These are phyloP conservation scores for Beauveria sp. DNA, from an alignment of 2,329 filamentous ascomycete species.

Conservation along the genomic window DNA sequence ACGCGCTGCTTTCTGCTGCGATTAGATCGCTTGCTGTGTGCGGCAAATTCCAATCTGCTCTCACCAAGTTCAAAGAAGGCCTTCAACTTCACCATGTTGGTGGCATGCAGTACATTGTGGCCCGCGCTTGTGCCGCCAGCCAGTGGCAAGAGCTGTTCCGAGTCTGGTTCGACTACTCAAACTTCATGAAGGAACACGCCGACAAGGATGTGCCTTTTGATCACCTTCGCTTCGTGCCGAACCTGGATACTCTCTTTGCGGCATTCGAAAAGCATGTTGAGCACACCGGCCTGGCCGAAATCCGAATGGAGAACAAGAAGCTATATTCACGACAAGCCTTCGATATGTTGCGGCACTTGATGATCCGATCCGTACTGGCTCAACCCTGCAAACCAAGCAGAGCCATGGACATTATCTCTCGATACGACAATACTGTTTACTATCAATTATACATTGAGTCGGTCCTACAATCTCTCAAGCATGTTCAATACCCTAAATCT, in stretches of 20 bases:
- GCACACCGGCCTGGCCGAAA: slow-evolving; percentile 18
- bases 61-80: slow-evolving; percentile 32
- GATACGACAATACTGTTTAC: slow-evolving; percentile 29
- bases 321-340: slow-evolving; percentile 19
- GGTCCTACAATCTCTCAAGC: slow-evolving; percentile 24
- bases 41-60: slow-evolving; percentile 30
- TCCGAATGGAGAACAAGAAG: slow-evolving; percentile 18
- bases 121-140: slow-evolving; percentile 29
- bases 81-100: slow-evolving; percentile 27
- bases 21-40: slow-evolving; percentile 35
- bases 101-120: slow-evolving; percentile 37
- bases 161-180: slow-evolving; percentile 29
- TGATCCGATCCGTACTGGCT: slow-evolving; percentile 23
- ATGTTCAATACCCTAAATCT: slow-evolving; percentile 20
- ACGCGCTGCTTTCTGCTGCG: slow-evolving; percentile 31
- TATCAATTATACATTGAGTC: slow-evolving; percentile 38
- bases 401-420: slow-evolving; percentile 31
- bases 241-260: slow-evolving; percentile 25
- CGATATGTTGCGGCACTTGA: slow-evolving; percentile 19
- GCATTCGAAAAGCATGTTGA: slow-evolving; percentile 27
- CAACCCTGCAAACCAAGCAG: slow-evolving; percentile 27
- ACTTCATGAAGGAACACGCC: slow-evolving; percentile 6
- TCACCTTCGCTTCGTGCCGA: slow-evolving; percentile 20
- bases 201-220: slow-evolving; percentile 13
- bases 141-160: slow-evolving; percentile 30